Evolutionary conservation across 1,139 yeast species (phyloP), one percentile per base, ranked within the genome.

Genomic region (Suhomyces anneliseae): DNA sequence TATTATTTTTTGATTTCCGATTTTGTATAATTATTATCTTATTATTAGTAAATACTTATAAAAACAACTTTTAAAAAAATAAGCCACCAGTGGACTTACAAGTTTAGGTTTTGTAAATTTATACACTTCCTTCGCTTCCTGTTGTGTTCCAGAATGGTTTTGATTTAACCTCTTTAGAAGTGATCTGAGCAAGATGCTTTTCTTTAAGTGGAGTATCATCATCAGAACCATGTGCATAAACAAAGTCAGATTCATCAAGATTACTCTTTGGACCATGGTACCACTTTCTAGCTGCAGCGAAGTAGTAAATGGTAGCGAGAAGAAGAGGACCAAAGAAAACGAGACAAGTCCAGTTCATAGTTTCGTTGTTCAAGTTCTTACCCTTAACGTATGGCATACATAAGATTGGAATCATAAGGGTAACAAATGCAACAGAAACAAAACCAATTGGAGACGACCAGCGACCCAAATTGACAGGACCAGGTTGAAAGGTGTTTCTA

Each of bases 271-370:
- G 92, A n/a, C 92, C 92, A 44, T 68, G 65, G 70, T 83, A 85
- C 77, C 84, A 76, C 58, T 78, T 82, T 55, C 74, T 81, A 29
- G 90, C 90, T 55, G 81, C 82, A 9, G 76, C 64, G 43, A 65
- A 59, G 60, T 69, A 85, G 81, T 85, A 85, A 1, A 72, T 55
- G 24, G 74, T 56, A 2, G 82, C 79, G 33, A 83, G 47, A 19
- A 79, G 56, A 76, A 84, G 69, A 10, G 88, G 82, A 2, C 87
- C 90, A 58, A 82, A 83, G 62, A 78, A 85, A 12, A 85, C 89
- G 34, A 84, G 75, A 15, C 70, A 78, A 0, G 90, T 86, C 87
- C 89, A 85, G 65, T 85, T 85, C 90, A 85, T 85, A 32, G 56
- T 55, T 27, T 75, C 74, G 6, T 78, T 65, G 8, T 72, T 69